Base-by-base conservation (phyloP, 2,329 filamentous ascomycete species). In the Alternaria longipes region DNA sequence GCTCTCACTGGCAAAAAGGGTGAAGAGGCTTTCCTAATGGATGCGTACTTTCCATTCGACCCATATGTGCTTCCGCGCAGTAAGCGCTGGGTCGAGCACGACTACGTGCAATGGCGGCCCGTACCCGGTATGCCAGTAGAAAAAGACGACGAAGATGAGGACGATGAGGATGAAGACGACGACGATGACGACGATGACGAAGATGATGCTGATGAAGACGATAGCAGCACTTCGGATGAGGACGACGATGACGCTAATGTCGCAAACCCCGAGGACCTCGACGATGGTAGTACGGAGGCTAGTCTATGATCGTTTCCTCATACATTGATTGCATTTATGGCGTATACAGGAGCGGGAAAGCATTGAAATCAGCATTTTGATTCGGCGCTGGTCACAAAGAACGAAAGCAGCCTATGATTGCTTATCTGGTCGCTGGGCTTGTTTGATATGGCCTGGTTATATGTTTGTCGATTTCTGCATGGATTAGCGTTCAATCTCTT, bases 41-140 rank as follows among this genome's bases (percentile, higher is more conserved):
- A 98, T 69, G 91, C 93, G 0, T 97, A 97, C 78, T 99, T 98
- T 74, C 95, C 95, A 0, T 99, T 99, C 73, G 95, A 99, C 75
- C 96, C 96, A 3, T 99, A 98, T 78, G 91, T 94, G 72, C 83
- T 99, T 51, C 94, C 94, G 0, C 84, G 89, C 68, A 97, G 94
- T 78, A 93, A 91, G 79, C 86, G 89, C 60, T 98, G 95, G 96
- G 81, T 99, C 12, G 90, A 93, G 64, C 85, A 87, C 2, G 77
- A 79, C 40, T 80, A 80, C 56, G 73, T 78, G 11, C 65, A 75
- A 59, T 80, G 77, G 77, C 77, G 72, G 28, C 70, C 73, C 1
- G 73, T 80, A 41, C 77, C 77, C 4, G 78, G 77, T 4, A 78
- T 79, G 57, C 79, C 79, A n/a, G 74, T 80, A 4, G 81, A 81